Base-by-base conservation (phyloP, 164 flowering plant genomes). In the Santalum album region DNA sequence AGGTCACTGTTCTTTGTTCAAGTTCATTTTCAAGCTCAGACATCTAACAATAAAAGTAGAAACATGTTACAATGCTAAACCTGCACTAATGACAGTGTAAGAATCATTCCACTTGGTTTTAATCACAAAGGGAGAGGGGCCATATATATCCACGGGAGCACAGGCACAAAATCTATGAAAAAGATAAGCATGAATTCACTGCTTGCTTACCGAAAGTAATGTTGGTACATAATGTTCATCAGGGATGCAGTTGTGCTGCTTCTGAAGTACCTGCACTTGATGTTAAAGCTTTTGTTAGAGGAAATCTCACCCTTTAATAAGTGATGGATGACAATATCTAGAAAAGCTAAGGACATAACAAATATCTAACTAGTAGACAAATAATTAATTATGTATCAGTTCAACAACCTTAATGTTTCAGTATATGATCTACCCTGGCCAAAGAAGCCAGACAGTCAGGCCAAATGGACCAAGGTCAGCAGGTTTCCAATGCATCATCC, bases 181-280 rank as follows among this genome's bases (percentile, higher is more conserved):
- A 29, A 47, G 36, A n/a, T 12, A 14, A 25, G n/a, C 34, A 50
- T 6, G 6, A 44, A 20, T 20, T 18, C 14, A 46, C 11, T 35
- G 36, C 87, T 72, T 35, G 36, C 87, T 72, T 71, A 91, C 98
- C 22, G 96, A 76, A 65, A 91, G 76, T 71, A 91, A 59, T 47
- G 98, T 88, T 73, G 72, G 95, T 69, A 91, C 80, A 58, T 86
- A 91, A 63, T 91, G 96, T 66, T 91, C 98, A 72, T 91, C 98
- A 35, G 98, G 95, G 51, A 91, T 91, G 66, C 98, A 91, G 69
- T 91, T 81, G 66, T 87, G 96, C 73, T 79, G 92, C 76, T 86
- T 84, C 72, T 85, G 94, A 66, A 84, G 78, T 73, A 69, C 71
- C 91, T 90, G 91, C 82, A 80, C 49, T 58, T 57, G 20, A 43